Conservation (phyloP, 1,284 basidiomycete genomes). For the Moesziomyces parantarcticus region DNA sequence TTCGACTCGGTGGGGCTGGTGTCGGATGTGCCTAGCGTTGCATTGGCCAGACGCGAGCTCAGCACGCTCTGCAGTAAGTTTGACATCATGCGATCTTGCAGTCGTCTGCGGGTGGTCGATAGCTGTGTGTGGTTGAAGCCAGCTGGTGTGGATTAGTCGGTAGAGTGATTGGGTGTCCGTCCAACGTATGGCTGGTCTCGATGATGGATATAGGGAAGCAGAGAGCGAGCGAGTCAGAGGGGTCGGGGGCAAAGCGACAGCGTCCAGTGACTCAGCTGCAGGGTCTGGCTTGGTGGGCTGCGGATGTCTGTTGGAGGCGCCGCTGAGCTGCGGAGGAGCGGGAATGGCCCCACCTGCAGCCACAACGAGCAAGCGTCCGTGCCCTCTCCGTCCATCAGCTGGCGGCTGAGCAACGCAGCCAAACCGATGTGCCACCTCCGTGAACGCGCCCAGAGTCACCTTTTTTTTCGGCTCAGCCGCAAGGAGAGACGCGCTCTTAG, state of each 20-base stretch:
- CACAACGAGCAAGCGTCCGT: background rate
- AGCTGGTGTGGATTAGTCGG: background rate
- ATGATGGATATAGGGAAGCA: background rate
- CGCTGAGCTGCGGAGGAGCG: constrained; percentile 5
- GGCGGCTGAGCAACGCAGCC: background rate
- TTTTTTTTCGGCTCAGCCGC: background rate
- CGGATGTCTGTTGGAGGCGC: background rate
- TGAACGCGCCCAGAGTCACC: background rate
- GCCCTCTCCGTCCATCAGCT: background rate
- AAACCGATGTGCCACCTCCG: background rate
- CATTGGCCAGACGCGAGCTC: constrained; percentile 51
- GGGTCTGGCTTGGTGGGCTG: constrained; percentile 4
- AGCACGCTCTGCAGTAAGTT: constrained; percentile 55
- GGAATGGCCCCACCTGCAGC: background rate
- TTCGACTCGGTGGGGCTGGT: constrained; percentile 9
- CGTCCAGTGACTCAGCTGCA: constrained; percentile 16
- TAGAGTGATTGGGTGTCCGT: background rate
- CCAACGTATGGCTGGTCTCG: background rate
- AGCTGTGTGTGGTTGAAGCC: background rate
- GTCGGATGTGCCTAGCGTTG: constrained; percentile 29
- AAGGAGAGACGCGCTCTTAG: background rate
- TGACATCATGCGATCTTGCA: constrained; percentile 37
- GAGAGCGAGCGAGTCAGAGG: no score
- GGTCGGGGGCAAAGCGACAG: background rate
- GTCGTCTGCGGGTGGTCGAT: background rate